Conservation (phyloP, 768 basidiomycete genomes). For the Pleurotus salmoneostramineus region DNA sequence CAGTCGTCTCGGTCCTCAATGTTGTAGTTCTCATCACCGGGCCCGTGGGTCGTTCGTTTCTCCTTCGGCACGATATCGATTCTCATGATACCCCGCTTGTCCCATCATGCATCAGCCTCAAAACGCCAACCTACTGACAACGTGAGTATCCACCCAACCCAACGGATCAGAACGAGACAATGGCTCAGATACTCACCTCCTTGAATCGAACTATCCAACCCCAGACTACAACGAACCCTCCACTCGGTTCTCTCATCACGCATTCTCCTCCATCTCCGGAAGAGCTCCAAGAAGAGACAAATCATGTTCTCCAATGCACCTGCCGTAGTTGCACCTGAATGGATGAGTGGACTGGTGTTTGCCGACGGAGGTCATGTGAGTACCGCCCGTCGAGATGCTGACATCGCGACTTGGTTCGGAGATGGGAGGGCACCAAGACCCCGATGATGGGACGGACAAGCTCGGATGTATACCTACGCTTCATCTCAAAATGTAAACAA, state of each 20-base stretch:
- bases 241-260: slow-evolving; percentile 7
- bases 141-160: not conserved
- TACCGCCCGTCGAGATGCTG: not conserved
- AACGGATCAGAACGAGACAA: not conserved
- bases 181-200: not conserved
- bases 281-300: not conserved
- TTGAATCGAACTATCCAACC: not conserved
- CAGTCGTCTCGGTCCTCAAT: slow-evolving; percentile 3
- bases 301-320: not conserved
- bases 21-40: not conserved
- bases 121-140: not conserved
- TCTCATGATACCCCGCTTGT: not conserved
- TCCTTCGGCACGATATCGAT: not conserved
- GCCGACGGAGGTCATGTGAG: not conserved
- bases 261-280: slow-evolving; percentile 5
- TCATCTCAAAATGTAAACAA: too few relatives aligned
- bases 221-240: slow-evolving; percentile 7
- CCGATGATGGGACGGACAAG: not conserved
- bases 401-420: slow-evolving; percentile 1
- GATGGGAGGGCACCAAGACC: not conserved
- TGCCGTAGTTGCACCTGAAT: not conserved
- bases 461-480: not conserved
- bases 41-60: not conserved
- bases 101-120: not conserved
- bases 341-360: slow-evolving; percentile 1